Conservation (phyloP, 495 filamentous ascomycete genomes). For the Aspergillus panamensis region DNA sequence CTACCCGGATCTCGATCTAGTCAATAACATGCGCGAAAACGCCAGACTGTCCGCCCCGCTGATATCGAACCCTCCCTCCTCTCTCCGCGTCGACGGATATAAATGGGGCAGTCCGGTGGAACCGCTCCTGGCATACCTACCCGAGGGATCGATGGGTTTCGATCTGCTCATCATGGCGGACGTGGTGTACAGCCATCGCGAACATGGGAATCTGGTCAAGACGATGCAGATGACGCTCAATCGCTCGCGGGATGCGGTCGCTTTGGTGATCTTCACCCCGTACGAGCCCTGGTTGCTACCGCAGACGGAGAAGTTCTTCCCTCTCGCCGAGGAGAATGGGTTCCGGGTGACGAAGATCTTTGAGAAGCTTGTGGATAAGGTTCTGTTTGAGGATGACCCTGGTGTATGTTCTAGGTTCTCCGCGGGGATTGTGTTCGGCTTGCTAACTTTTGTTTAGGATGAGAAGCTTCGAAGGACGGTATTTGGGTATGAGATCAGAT, state of each 20-base stretch:
- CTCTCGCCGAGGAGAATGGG: conserved; percentile 61
- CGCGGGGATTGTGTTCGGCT: not conserved
- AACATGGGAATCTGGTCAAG: conserved; percentile 71
- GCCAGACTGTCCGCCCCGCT: conserved; percentile 45
- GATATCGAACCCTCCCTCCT: conserved; percentile 32
- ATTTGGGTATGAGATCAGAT: conserved; percentile 67
- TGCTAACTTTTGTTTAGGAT: conserved; percentile 45
- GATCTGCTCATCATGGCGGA: conserved; percentile 84
- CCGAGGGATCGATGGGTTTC: conserved; percentile 47
- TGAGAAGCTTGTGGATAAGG: conserved; percentile 74
- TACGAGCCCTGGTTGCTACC: conserved; percentile 87
- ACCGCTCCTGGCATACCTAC: conserved; percentile 50
- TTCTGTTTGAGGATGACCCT: conserved; percentile 84
- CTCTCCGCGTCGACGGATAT: conserved; percentile 61
- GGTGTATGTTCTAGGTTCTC: conserved; percentile 50
- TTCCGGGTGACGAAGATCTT: conserved; percentile 73
- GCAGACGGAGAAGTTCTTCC: conserved; percentile 83
- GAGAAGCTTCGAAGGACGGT: conserved; percentile 72
- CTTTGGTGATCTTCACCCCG: conserved; percentile 87
- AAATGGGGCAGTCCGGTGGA: conserved; percentile 68
- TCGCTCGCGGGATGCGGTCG: conserved; percentile 51
- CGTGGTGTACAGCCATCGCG: conserved; percentile 81
- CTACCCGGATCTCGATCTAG: conserved; percentile 77
- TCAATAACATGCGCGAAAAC: conserved; percentile 72
- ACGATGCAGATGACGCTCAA: conserved; percentile 64